Evolutionary conservation across 2,329 filamentous ascomycete species (phyloP).

Genomic region (Penicillium digitatum): DNA sequence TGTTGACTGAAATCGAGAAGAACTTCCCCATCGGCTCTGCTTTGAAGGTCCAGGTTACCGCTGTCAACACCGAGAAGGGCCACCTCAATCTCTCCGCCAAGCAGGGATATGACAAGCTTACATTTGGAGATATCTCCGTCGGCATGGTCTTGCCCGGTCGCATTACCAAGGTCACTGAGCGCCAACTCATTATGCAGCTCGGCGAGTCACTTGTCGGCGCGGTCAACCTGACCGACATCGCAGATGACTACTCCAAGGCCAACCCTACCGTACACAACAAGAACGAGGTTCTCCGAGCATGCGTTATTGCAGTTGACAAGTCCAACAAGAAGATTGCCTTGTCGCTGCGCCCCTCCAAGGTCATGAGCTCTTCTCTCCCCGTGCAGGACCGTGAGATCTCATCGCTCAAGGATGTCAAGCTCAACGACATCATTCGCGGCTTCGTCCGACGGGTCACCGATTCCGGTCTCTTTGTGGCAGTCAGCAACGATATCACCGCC

Average conservation of each 20-base stretch:
- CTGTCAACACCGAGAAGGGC: conserved; percentile 67
- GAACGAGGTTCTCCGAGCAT: conserved; percentile 84
- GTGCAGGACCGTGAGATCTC: conserved; percentile 78
- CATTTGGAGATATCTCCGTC: conserved; percentile 67
- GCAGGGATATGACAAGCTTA: conserved; percentile 59
- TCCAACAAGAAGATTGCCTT: conserved; percentile 80
- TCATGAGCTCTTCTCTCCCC: conserved; percentile 77
- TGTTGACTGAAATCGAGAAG: conserved; percentile 67
- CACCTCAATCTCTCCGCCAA: conserved; percentile 80
- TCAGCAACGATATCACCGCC: conserved; percentile 76
- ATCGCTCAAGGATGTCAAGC: conserved; percentile 64
- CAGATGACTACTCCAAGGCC: conserved; percentile 79
- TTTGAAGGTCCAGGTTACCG: conserved; percentile 71
- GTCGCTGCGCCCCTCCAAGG: conserved; percentile 79
- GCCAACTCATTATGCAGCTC: conserved; percentile 78
- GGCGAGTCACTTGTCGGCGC: conserved; percentile 75
- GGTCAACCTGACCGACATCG: conserved; percentile 76
- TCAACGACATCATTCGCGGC: conserved; percentile 77
- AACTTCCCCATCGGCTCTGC: conserved; percentile 91
- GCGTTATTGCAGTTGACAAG: conserved; percentile 72
- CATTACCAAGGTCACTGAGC: conserved; percentile 80
- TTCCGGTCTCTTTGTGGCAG: conserved; percentile 79
- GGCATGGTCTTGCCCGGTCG: conserved; percentile 79
- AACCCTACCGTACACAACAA: conserved; percentile 72
- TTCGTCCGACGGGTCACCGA: conserved; percentile 89